These are phyloP conservation scores for Scenedesmus sp. DNA, from an alignment of 163 green algal species.

Conservation along the genomic window DNA sequence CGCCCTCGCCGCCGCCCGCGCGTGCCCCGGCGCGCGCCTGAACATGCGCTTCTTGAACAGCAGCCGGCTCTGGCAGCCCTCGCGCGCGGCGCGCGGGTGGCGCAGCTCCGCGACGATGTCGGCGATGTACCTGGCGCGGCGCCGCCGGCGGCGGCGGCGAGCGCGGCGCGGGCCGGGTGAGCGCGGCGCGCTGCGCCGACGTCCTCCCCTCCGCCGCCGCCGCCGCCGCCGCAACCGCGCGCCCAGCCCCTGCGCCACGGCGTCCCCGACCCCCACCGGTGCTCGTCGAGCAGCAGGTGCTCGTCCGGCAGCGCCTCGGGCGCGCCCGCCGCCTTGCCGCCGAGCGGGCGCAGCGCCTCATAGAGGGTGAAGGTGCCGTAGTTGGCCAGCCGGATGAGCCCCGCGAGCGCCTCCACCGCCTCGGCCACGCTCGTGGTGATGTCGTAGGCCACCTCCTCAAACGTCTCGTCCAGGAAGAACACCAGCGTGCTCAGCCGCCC, in stretches of 20 bases:
- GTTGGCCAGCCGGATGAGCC: slow-evolving; percentile 93
- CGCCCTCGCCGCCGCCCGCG: too few relatives aligned
- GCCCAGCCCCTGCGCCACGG: too few relatives aligned
- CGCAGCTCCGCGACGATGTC: slow-evolving; percentile 88
- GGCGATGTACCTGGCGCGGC: slow-evolving; percentile 65
- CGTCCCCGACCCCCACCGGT: slow-evolving; percentile 70
- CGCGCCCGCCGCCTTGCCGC: background rate
- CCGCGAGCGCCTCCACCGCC: slow-evolving; percentile 89
- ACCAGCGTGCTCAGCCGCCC: slow-evolving; percentile 81
- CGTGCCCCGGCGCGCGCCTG: too few relatives aligned
- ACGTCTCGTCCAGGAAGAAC: slow-evolving; percentile 97
- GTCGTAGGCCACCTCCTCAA: slow-evolving; percentile 91
- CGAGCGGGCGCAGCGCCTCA: slow-evolving; percentile 57
- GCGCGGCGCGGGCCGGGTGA: too few relatives aligned
- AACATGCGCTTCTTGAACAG: slow-evolving; percentile 98
- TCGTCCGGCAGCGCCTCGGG: slow-evolving; percentile 59
- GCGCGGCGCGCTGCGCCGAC: too few relatives aligned
- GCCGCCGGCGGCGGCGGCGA: background rate
- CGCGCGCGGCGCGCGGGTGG: slow-evolving; percentile 68
- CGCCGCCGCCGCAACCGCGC: too few relatives aligned
- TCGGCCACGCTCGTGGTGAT: slow-evolving; percentile 81
- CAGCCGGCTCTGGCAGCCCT: slow-evolving; percentile 67
- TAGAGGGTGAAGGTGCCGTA: slow-evolving; percentile 97
- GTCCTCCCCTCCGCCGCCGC: too few relatives aligned
- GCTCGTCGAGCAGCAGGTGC: slow-evolving; percentile 92